Base-by-base conservation (phyloP, 371 early-diverging fungal genomes). In the Haplosporangium sp. region DNA sequence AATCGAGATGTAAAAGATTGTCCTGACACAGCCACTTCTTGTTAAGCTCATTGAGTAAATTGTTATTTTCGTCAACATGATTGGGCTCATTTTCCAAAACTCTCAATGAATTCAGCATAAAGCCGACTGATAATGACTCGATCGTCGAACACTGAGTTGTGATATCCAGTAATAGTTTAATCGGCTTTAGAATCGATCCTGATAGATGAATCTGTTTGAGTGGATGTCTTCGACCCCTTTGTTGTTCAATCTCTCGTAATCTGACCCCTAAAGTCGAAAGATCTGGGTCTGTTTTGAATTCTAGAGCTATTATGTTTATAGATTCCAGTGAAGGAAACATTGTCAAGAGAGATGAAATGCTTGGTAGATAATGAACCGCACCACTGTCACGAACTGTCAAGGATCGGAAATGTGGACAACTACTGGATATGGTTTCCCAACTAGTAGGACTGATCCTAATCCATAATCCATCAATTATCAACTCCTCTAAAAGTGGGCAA, bases 401-500 rank as follows among this genome's bases (percentile, higher is more conserved):
- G 20, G 39, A 37, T 6, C 61, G 60, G 44, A 75, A 52, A 27
- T 40, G 40, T 4, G 42, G 55, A n/a, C 75, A 75, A n/a, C 61
- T 11, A 6, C 6, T 15, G 9, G 75, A 65, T 11, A 75, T 44
- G 2, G 37, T 19, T 10, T 39, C 19, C 75, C 75, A 75, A 3
- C 57, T 75, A 27, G 47, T 58, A 37, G 1, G 11, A 9, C 50
- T 65, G 27, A 69, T 61, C 20, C 66, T 42, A 35, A 52, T n/a
- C 69, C 70, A 75, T 17, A 63, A 57, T 11, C 70, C 70, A 11
- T 69, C 66, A 38, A 69, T 61, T 11, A 7, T 38, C 11, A 75
- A 63, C n/a, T 75, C 66, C 35, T 75, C 75, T 61, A 75, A 55
- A 9, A 61, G 13, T 5, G 61, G 55, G 57, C 75, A 69, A 5